Base-by-base conservation (phyloP, 768 basidiomycete species). In the Leccinum boreale region DNA sequence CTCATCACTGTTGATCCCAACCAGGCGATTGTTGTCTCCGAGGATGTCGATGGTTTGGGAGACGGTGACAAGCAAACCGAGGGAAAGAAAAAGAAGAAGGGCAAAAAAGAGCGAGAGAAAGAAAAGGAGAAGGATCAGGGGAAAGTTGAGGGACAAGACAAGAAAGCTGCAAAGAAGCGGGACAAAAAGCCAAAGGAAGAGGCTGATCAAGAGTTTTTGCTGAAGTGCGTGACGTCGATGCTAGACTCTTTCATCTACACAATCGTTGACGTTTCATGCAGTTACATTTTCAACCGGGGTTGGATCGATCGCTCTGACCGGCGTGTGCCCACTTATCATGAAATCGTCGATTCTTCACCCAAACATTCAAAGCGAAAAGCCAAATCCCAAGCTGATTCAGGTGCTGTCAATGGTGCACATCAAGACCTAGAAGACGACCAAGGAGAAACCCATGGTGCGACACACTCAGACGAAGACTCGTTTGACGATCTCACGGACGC, bases 241-340 rank as follows among this genome's bases (percentile, higher is more conserved):
- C 21, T 15, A 9, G 2, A 35, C 6, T 17, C 19, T 35, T 36
- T 36, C 15, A 17, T 44, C 31, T 55, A 8, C 44, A 47, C 35
- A 36, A 36, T 8, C 26, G 50, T 23, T 62, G 50, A 61, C 51
- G 3, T 33, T 53, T 53, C 39, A 1, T 8, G 5, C 65, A 98
- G 95, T 72, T 99, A 97, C 72, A 97, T 99, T 62, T 78, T 98
- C 21, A 95, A 96, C 71, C 92, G 97, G 28, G 97, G 96, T 1
- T 99, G 97, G 97, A 86, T 99, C 50, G 97, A 98, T 72, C 84
- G 81, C 50, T 78, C 86, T 2, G 75, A 81, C 21, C 78, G 82
- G 14, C 87, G 85, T 55, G 76, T 94, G 3, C 96, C 95, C 1
- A 95, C 94, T 0, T 94, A 95, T 69, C 74, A 82, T 36, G 94